Conservation (phyloP, 2,329 filamentous ascomycete species). For the Rhynchosporium graminicola region DNA sequence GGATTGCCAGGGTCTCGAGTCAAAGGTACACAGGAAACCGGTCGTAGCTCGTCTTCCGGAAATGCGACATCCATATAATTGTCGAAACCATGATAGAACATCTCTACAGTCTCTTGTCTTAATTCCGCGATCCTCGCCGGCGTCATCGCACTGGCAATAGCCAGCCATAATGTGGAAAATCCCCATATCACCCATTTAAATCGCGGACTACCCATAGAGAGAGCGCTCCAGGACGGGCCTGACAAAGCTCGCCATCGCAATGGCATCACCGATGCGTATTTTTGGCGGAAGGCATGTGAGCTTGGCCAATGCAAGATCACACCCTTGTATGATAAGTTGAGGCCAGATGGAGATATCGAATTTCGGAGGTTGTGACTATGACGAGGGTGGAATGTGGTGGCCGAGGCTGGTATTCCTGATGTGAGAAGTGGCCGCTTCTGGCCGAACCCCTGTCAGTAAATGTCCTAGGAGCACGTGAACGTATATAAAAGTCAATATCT, state of each 20-base stretch:
- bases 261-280: constrained; percentile 41
- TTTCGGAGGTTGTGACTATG: background rate
- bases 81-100: constrained; percentile 97
- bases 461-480: constrained; percentile 13
- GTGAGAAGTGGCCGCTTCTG: constrained; percentile 11
- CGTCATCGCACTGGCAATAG: constrained; percentile 48
- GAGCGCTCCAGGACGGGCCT: constrained; percentile 31
- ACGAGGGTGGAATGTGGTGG: background rate
- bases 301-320: constrained; percentile 24
- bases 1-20: constrained; percentile 81
- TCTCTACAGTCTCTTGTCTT: constrained; percentile 64
- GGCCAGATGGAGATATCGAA: background rate
- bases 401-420: constrained; percentile 5
- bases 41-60: constrained; percentile 92
- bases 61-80: constrained; percentile 95
- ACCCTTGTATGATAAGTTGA: background rate
- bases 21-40: constrained; percentile 80
- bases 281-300: constrained; percentile 40
- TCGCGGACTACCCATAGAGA: constrained; percentile 22
- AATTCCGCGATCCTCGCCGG: constrained; percentile 56
- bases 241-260: constrained; percentile 39
- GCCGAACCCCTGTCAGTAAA: background rate
- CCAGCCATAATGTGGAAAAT: constrained; percentile 34
- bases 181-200: constrained; percentile 35
- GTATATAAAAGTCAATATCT: background rate